These are phyloP conservation scores for apple (Malus domestica) DNA, from an alignment of 306 rosid genomes.

Conservation along the genomic window DNA sequence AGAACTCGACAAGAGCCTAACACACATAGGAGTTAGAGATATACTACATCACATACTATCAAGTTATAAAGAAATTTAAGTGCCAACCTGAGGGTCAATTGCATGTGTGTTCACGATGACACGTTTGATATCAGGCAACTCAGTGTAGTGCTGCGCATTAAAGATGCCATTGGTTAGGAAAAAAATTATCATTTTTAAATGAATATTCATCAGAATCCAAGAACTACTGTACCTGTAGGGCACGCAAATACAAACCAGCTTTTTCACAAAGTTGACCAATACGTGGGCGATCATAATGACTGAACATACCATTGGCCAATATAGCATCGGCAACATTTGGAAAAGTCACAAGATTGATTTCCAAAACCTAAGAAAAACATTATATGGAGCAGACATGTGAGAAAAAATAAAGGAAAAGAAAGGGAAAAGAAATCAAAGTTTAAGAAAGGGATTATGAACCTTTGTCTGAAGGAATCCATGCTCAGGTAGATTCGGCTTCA, in stretches of 20 bases:
- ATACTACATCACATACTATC: conserved; percentile 1
- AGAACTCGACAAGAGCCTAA: conserved; percentile 95
- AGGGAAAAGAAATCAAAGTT: not conserved
- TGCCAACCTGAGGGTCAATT: conserved; percentile 87
- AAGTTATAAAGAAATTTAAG: conserved; percentile 16
- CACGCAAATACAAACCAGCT: conserved; percentile 89
- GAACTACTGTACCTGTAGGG: conserved; percentile 64
- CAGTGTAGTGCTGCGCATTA: conserved; percentile 79
- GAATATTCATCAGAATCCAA: conserved; percentile 1
- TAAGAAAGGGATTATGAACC: conserved; percentile 26
- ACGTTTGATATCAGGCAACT: conserved; percentile 94
- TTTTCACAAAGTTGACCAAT: conserved; percentile 95
- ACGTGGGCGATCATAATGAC: conserved; percentile 97
- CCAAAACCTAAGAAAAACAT: conserved; percentile 57
- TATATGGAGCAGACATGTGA: conserved; percentile 9
- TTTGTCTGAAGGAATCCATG: conserved; percentile 89
- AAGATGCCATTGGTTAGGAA: conserved; percentile 14
- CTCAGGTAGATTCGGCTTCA: conserved; percentile 94
- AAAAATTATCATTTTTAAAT: conserved; percentile 1
- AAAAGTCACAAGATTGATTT: conserved; percentile 89
- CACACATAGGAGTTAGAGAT: conserved; percentile 16
- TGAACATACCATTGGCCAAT: conserved; percentile 97
- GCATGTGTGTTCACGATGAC: conserved; percentile 97
- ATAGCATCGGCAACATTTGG: conserved; percentile 99
- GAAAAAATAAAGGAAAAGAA: not conserved